These are phyloP conservation scores for Neurospora sp. DNA, from an alignment of 2,329 filamentous ascomycete species.

Conservation along the genomic window DNA sequence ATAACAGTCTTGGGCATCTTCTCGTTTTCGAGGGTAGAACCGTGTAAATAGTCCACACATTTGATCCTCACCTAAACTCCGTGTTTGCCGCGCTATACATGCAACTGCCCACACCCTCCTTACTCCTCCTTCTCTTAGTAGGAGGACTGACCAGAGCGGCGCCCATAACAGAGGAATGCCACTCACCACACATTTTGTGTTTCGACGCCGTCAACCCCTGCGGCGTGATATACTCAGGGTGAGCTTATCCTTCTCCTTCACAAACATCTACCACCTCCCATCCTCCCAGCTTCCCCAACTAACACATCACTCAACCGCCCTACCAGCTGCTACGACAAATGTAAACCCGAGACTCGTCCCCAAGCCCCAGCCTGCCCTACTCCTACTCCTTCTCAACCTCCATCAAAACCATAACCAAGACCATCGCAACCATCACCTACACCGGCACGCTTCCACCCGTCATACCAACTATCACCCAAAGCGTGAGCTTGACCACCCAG, in stretches of 20 bases:
- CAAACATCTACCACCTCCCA: background rate
- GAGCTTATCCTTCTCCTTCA: background rate
- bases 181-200: slow-evolving; percentile 1
- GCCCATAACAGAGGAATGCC: background rate
- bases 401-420: background rate
- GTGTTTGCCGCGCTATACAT: background rate
- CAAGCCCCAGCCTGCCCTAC: background rate
- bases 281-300: background rate
- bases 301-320: background rate
- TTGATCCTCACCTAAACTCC: background rate
- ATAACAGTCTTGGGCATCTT: background rate
- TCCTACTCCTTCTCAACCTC: background rate
- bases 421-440: background rate
- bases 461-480: background rate
- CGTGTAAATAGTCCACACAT: background rate
- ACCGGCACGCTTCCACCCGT: background rate
- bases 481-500: background rate
- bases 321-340: background rate
- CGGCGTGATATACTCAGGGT: slow-evolving; percentile 9
- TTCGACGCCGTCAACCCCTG: slow-evolving; percentile 5
- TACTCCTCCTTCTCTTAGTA: background rate
- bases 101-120: background rate
- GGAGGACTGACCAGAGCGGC: background rate
- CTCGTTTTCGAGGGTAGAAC: background rate
- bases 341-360: background rate